Evolutionary conservation across 2,329 filamentous ascomycete genomes (phyloP), one percentile per base, ranked within the genome.

Genomic region (Polychaeton citri): DNA sequence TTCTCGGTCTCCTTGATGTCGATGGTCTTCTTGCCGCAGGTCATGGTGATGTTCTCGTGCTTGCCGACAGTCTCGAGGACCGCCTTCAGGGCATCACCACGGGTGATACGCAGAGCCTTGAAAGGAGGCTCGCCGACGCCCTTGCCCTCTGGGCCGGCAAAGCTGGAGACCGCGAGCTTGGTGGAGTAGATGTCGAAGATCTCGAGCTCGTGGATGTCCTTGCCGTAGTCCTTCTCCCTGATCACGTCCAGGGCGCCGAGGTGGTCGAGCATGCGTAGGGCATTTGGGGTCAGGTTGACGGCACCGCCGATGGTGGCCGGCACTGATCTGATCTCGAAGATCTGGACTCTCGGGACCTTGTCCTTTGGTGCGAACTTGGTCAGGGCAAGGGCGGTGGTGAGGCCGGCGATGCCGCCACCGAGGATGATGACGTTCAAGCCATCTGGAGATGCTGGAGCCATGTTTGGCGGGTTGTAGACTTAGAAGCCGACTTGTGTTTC

Each of bases 351-450:
- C 15, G 55, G 53, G 16, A 60, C 49, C 20, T 49, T 44, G 19
- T 48, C 51, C 18, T 51, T 31, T 18, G 62, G 59, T 28, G 54
- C 54, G 46, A 61, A 63, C 40, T 65, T 62, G 24, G 59, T 61
- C 35, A 69, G 56, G 9, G 66, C 57, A 30, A 71, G 54, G 13
- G 70, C 68, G 30, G 66, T 63, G 12, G 64, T 55, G 19, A 71
- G 59, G 24, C 69, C 69, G 13, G 67, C 61, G 18, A 70, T 65
- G 17, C 69, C 68, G 6, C 64, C 67, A 26, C 69, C 69, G 32
- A 72, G 54, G 37, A 72, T 63, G 43, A 69, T 61, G 40, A 68
- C 58, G 38, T 63, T 43, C 16, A 56, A 42, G 36, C 48, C 51
- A 26, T 50, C 45, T 21, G 42, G 37, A 18, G 50, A 51, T 34